These are phyloP conservation scores for Aspergillus transmontanensis DNA, from an alignment of 2,329 filamentous ascomycete species.

Conservation along the genomic window DNA sequence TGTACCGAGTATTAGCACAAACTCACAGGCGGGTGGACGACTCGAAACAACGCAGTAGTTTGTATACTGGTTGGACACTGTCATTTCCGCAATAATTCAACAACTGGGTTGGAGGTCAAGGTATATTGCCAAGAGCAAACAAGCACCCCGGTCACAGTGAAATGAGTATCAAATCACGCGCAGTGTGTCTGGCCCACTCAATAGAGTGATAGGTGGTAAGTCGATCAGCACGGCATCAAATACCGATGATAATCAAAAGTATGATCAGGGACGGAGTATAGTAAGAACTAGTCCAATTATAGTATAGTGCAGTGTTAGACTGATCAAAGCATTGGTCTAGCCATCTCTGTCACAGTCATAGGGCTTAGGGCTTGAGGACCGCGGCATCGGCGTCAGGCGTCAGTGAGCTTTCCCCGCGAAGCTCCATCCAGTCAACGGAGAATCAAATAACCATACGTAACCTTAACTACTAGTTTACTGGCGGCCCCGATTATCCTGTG, in stretches of 20 bases:
- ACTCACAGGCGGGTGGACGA: not conserved
- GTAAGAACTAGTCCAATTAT: not conserved
- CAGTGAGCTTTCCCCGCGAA: conserved; percentile 25
- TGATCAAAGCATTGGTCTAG: not conserved
- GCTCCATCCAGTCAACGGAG: conserved; percentile 17
- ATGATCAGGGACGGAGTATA: not conserved
- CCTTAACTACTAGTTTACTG: conserved; percentile 11
- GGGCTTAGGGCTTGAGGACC: conserved; percentile 18
- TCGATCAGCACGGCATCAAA: not conserved
- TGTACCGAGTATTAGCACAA: not conserved
- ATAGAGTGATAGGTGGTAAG: not conserved
- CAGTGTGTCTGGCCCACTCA: not conserved
- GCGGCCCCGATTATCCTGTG: conserved; percentile 3
- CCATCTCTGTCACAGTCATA: conserved; percentile 1
- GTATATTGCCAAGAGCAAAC: not conserved
- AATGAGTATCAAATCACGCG: not conserved
- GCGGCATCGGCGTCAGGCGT: conserved; percentile 8
- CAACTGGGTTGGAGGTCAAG: not conserved
- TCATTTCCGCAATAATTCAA: not conserved
- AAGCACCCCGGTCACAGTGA: not conserved
- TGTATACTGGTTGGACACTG: not conserved
- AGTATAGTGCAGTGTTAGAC: not conserved
- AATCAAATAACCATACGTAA: conserved; percentile 14
- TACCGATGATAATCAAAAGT: not conserved
- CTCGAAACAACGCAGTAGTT: not conserved